These are phyloP conservation scores for Carnegiea gigantea DNA, from an alignment of 179 eudicot species.

Conservation along the genomic window DNA sequence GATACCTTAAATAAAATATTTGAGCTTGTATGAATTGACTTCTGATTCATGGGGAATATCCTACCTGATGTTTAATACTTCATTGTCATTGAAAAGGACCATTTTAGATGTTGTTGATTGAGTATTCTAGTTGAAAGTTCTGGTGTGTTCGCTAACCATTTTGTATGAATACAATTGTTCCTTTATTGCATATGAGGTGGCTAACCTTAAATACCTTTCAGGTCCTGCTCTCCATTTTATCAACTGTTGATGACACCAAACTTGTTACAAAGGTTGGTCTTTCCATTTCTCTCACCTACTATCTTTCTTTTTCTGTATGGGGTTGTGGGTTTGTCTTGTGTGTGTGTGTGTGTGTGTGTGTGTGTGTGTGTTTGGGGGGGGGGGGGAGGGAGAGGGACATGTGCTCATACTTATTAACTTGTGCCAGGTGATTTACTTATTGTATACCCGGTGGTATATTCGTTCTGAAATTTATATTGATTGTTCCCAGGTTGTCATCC, in stretches of 20 bases:
- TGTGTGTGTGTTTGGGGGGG: background rate
- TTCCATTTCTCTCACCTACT: background rate
- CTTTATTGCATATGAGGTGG: background rate
- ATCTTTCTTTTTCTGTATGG: too few species aligned
- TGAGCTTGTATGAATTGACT: too few species aligned
- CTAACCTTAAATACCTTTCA: conserved; percentile 26
- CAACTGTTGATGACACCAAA: conserved; percentile 93
- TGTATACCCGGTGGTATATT: background rate
- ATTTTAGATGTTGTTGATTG: background rate
- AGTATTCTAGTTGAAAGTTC: background rate
- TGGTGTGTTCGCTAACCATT: background rate
- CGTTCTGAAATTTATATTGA: conserved; percentile 6
- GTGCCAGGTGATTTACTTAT: background rate
- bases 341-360: too few species aligned
- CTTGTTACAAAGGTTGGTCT: conserved; percentile 68
- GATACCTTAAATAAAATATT: background rate
- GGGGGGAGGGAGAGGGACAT: background rate
- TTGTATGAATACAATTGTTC: background rate
- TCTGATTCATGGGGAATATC: too few species aligned
- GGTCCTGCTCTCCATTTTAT: conserved; percentile 75
- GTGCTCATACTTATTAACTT: background rate
- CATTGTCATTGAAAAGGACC: background rate
- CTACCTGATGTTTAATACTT: background rate
- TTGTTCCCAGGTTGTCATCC: conserved; percentile 54
- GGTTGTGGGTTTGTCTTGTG: too few species aligned